Conservation (phyloP, 2,329 filamentous ascomycete genomes). For the Fusarium haematococcum region DNA sequence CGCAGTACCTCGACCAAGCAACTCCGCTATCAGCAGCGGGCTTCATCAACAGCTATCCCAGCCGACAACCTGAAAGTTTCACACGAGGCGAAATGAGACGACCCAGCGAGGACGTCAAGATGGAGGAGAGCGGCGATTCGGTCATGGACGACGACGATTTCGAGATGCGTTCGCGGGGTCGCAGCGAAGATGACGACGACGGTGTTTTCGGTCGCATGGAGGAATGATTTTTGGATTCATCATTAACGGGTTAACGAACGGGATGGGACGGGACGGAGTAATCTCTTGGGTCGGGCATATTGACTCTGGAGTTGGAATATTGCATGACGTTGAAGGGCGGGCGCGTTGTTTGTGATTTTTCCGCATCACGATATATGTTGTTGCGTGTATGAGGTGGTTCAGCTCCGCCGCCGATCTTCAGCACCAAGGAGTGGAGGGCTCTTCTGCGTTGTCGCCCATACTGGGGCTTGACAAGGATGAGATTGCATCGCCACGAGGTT, state of each 20-base stretch:
- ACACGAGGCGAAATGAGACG: conserved; percentile 68
- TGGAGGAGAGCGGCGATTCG: conserved; percentile 74
- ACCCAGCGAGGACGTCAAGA: conserved; percentile 71
- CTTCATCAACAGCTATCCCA: conserved; percentile 73
- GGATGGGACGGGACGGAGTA: conserved; percentile 38
- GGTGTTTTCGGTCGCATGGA: conserved; percentile 98
- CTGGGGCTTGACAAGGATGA: conserved; percentile 44
- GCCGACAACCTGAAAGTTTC: conserved; percentile 72
- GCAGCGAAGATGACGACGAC: conserved; percentile 91
- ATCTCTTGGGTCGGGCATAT: conserved; percentile 47
- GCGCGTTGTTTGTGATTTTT: conserved; percentile 60
- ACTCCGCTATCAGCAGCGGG: conserved; percentile 68
- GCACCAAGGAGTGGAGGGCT: conserved; percentile 75
- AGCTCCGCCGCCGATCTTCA: conserved; percentile 73
- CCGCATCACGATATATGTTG: conserved; percentile 61
- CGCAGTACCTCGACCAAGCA: conserved; percentile 77
- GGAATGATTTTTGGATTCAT: conserved; percentile 66
- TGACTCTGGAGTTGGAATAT: conserved; percentile 49
- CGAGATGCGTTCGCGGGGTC: conserved; percentile 69
- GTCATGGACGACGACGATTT: conserved; percentile 76
- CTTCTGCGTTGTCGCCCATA: conserved; percentile 44
- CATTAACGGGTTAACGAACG: conserved; percentile 41
- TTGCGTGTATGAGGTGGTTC: conserved; percentile 63
- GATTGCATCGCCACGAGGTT: conserved; percentile 73
- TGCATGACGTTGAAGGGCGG: conserved; percentile 50